A percentile compares a stretch with the other conserved stretches of the same genome.
phyloP scores from a whole-genome alignment of 805 yeast genomes.

The Ogataea pignaliae region DNA sequence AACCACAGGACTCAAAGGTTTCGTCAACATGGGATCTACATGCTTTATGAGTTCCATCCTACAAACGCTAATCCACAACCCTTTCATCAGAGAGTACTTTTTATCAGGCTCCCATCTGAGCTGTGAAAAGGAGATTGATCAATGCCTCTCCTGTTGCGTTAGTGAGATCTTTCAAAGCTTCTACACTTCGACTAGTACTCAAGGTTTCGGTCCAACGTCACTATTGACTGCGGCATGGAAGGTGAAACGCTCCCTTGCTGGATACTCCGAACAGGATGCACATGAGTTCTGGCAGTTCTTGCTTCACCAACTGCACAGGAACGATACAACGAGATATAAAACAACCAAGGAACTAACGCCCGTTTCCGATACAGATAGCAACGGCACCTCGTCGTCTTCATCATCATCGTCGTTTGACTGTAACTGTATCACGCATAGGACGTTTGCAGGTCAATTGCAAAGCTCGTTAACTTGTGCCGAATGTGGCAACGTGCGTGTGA shows the following conservation, averaged over 20 bases:
- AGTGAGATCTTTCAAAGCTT: slow-evolving; percentile 75
- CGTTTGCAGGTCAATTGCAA: slow-evolving; percentile 80
- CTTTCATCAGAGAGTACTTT: slow-evolving; percentile 73
- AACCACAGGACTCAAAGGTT: slow-evolving; percentile 77
- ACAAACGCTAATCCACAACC: slow-evolving; percentile 88
- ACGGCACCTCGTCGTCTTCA: neutral
- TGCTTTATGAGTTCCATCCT: slow-evolving; percentile 94
- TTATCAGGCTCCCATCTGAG: slow-evolving; percentile 68
- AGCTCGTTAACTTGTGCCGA: slow-evolving; percentile 71
- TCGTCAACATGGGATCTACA: slow-evolving; percentile 93
- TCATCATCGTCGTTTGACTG: slow-evolving; percentile 35
- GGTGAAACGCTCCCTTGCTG: slow-evolving; percentile 79
- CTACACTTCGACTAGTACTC: slow-evolving; percentile 55
- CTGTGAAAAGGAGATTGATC: slow-evolving; percentile 37
- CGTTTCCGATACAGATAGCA: too few relatives aligned
- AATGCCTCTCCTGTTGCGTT: slow-evolving; percentile 81
- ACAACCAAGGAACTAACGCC: slow-evolving; percentile 21
- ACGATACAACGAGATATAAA: slow-evolving; percentile 26
- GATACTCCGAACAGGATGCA: slow-evolving; percentile 97
- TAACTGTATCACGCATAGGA: slow-evolving; percentile 73
- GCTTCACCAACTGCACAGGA: slow-evolving; percentile 74
- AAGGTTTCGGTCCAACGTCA: slow-evolving; percentile 79
- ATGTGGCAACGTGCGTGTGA: slow-evolving; percentile 60
- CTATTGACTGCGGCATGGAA: slow-evolving; percentile 85
- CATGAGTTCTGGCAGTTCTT: slow-evolving; percentile 96